Percentiles rank a stretch among this genome's conserved stretches.
Evolutionary conservation across 2,329 filamentous ascomycete genomes (phyloP).

Genomic region (Aspergillus ibericus): DNA sequence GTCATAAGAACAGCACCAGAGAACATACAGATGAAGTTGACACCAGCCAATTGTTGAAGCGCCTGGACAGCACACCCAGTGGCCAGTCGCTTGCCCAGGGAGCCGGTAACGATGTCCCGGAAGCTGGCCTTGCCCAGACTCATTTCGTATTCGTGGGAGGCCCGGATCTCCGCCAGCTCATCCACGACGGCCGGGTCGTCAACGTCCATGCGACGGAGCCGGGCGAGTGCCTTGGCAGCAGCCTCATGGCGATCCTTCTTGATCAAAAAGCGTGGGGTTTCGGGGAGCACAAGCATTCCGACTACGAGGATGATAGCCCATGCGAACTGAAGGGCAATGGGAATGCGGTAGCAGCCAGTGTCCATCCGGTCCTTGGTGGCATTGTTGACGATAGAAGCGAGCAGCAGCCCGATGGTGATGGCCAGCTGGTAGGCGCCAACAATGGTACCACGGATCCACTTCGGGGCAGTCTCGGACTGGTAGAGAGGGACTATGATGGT

Average conservation of each 20-base stretch:
- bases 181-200: slow-evolving; percentile 68
- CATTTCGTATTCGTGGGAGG: slow-evolving; percentile 83
- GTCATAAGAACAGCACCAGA: not conserved
- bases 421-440: slow-evolving; percentile 79
- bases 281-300: slow-evolving; percentile 74
- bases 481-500: slow-evolving; percentile 54
- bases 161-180: slow-evolving; percentile 80
- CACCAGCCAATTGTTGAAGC: slow-evolving; percentile 43
- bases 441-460: slow-evolving; percentile 72
- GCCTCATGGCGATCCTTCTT: slow-evolving; percentile 68
- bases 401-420: slow-evolving; percentile 73
- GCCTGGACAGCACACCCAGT: slow-evolving; percentile 43
- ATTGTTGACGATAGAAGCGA: slow-evolving; percentile 73
- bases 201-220: slow-evolving; percentile 68
- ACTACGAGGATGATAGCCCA: slow-evolving; percentile 73
- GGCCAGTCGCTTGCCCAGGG: slow-evolving; percentile 39
- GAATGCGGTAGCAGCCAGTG: slow-evolving; percentile 72
- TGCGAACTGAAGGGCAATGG: slow-evolving; percentile 74
- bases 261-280: slow-evolving; percentile 81
- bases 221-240: slow-evolving; percentile 62
- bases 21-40: slow-evolving; percentile 45
- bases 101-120: slow-evolving; percentile 36
- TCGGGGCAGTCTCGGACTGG: slow-evolving; percentile 75
- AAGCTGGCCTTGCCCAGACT: slow-evolving; percentile 39
- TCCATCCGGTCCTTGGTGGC: slow-evolving; percentile 62